Conservation (phyloP, 2,329 filamentous ascomycete genomes). For the Cladosporium sp. region DNA sequence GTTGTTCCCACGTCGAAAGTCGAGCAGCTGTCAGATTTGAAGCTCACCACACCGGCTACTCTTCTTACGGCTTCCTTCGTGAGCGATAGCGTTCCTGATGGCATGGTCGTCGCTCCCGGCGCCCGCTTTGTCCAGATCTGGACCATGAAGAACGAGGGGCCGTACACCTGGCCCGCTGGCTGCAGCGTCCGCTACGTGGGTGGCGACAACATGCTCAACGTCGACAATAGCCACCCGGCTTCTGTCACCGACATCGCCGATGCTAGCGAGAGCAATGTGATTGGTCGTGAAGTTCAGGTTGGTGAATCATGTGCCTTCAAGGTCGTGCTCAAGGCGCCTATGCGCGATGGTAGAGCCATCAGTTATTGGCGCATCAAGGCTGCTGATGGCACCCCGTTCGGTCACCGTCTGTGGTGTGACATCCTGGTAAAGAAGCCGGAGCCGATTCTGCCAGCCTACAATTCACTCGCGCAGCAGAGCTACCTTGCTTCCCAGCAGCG, state of each 20-base stretch:
- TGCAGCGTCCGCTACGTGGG: conserved; percentile 89
- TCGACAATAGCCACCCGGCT: conserved; percentile 75
- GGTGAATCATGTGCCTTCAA: conserved; percentile 77
- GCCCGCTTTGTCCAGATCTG: conserved; percentile 83
- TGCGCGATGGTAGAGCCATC: conserved; percentile 71
- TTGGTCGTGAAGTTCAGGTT: conserved; percentile 63
- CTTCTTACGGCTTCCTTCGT: conserved; percentile 66
- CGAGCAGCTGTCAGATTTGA: neutral
- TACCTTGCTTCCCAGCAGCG: neutral
- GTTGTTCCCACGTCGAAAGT: neutral
- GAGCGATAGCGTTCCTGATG: conserved; percentile 73
- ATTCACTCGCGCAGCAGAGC: neutral
- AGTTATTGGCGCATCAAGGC: conserved; percentile 96
- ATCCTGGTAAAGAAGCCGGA: conserved; percentile 57
- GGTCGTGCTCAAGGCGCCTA: conserved; percentile 76
- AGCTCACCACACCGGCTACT: conserved; percentile 19
- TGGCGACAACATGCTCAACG: conserved; percentile 92
- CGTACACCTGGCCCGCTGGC: conserved; percentile 75
- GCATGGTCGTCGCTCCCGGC: conserved; percentile 65
- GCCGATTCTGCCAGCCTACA: neutral
- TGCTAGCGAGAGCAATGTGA: conserved; percentile 77
- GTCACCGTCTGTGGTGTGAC: conserved; percentile 93
- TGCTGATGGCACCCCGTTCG: conserved; percentile 74
- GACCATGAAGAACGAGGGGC: conserved; percentile 82
- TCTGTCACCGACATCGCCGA: conserved; percentile 70